Conservation (phyloP, 768 basidiomycete genomes). For the Sporobolomyces phaffii region DNA sequence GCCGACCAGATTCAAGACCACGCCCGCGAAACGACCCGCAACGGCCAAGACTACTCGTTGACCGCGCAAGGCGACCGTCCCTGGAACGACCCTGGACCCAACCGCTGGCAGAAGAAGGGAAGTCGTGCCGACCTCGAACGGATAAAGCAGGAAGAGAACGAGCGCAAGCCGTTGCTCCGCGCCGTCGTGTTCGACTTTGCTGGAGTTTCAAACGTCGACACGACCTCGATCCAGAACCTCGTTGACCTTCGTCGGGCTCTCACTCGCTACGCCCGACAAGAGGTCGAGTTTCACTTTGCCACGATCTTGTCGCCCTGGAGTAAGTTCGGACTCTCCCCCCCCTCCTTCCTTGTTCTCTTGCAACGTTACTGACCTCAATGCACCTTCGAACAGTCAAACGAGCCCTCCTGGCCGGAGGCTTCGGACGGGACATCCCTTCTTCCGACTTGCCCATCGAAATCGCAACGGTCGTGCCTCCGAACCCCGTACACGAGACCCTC, state of each 20-base stretch:
- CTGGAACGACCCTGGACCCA: conserved; percentile 67
- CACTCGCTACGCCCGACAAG: conserved; percentile 63
- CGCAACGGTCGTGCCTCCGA: conserved; percentile 63
- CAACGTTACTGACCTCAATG: no score
- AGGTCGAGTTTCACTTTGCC: conserved; percentile 81
- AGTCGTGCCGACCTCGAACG: conserved; percentile 18
- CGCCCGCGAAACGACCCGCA: conserved; percentile 65
- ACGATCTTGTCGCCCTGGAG: conserved; percentile 85
- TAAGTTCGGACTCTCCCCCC: not conserved
- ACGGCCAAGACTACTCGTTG: conserved; percentile 66
- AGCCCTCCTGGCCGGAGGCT: conserved; percentile 79
- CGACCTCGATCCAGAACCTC: conserved; percentile 81
- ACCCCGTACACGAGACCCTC: conserved; percentile 8
- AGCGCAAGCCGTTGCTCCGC: conserved; percentile 58
- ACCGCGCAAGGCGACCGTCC: conserved; percentile 63
- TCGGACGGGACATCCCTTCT: conserved; percentile 61
- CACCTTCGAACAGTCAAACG: conserved; percentile 59
- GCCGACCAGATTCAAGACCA: conserved; percentile 72
- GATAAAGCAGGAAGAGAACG: conserved; percentile 49
- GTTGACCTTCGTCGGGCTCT: conserved; percentile 79
- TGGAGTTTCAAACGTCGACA: conserved; percentile 76
- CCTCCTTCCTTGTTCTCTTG: no score
- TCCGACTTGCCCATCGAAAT: conserved; percentile 57
- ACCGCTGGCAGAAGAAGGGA: conserved; percentile 13
- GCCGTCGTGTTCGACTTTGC: conserved; percentile 93